Conservation (phyloP, 441 rosid species). For the Pelargonium cotyledonis region DNA sequence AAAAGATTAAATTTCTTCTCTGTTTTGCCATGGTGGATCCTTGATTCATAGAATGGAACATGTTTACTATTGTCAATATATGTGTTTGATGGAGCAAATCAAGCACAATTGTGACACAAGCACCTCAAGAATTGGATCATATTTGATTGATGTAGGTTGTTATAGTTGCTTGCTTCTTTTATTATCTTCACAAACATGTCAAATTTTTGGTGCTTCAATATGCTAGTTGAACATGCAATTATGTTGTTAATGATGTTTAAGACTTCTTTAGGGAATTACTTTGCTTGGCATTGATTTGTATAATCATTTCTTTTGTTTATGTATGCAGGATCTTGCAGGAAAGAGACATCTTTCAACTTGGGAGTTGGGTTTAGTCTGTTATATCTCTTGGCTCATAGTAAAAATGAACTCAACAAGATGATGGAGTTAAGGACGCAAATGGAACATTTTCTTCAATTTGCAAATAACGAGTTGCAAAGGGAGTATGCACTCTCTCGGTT, state of each 20-base stretch:
- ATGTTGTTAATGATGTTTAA: too few relatives aligned
- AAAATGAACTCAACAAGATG: conserved; percentile 57
- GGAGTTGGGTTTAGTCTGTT: conserved; percentile 55
- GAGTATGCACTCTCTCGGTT: conserved; percentile 17
- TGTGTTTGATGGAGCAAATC: too few relatives aligned
- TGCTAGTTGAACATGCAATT: too few relatives aligned
- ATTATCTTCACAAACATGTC: too few relatives aligned
- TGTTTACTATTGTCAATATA: background rate
- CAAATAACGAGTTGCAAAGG: conserved; percentile 27
- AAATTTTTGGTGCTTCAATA: too few relatives aligned
- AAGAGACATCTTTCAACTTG: conserved; percentile 35
- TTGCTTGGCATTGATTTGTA: background rate
- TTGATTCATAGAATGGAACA: background rate
- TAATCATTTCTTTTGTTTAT: background rate
- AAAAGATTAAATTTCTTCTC: too few relatives aligned
- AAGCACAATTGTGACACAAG: too few relatives aligned
- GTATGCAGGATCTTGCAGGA: conserved; percentile 30
- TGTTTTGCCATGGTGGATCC: background rate
- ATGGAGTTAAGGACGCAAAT: conserved; percentile 44
- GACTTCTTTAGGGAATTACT: background rate
- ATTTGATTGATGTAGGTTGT: too few relatives aligned
- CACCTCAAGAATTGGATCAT: background rate
- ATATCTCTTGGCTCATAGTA: conserved; percentile 46
- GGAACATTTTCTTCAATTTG: conserved; percentile 41
- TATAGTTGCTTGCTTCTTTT: too few relatives aligned